A percentile compares a stretch with the other conserved stretches of the same genome.
phyloP scores from a whole-genome alignment of 441 rosid genomes.

The Mallotus repandus region DNA sequence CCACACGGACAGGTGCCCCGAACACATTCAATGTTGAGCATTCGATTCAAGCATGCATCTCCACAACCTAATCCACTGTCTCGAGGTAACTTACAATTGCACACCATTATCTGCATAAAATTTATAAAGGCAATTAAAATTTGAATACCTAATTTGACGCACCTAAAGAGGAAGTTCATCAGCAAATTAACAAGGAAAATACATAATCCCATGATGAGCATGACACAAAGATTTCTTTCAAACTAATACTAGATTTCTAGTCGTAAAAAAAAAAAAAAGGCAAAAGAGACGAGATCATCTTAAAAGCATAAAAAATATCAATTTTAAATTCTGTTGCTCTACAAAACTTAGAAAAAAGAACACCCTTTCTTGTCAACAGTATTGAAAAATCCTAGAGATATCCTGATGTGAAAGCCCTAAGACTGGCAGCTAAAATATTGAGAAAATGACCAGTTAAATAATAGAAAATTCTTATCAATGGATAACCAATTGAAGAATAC shows the following conservation, averaged over 20 bases:
- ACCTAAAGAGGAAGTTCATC: slow-evolving; percentile 14
- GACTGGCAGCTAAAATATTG: slow-evolving; percentile 1
- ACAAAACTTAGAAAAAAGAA: neutral
- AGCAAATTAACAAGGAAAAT: slow-evolving; percentile 4
- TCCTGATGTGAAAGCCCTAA: neutral
- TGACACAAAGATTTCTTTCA: neutral
- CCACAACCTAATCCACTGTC: slow-evolving; percentile 77
- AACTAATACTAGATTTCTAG: neutral
- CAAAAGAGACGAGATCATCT: neutral
- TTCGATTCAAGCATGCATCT: slow-evolving; percentile 92
- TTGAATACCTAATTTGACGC: neutral
- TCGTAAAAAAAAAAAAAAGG: neutral
- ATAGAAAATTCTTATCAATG: neutral
- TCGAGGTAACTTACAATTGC: slow-evolving; percentile 72
- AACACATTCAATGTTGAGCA: slow-evolving; percentile 96
- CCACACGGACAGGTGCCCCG: slow-evolving; percentile 93
- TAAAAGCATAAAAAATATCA: neutral
- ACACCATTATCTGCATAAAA: slow-evolving; percentile 82
- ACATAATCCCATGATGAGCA: neutral
- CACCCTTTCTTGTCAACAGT: neutral
- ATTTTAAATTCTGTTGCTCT: neutral
- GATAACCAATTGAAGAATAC: neutral
- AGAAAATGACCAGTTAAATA: neutral
- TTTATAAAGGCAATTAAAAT: slow-evolving; percentile 8
- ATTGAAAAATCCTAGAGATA: neutral